Percentiles rank a stretch among this genome's conserved stretches.
These are phyloP conservation scores for Vanrija humicola DNA, from an alignment of 1,284 basidiomycete species.

Conservation along the genomic window DNA sequence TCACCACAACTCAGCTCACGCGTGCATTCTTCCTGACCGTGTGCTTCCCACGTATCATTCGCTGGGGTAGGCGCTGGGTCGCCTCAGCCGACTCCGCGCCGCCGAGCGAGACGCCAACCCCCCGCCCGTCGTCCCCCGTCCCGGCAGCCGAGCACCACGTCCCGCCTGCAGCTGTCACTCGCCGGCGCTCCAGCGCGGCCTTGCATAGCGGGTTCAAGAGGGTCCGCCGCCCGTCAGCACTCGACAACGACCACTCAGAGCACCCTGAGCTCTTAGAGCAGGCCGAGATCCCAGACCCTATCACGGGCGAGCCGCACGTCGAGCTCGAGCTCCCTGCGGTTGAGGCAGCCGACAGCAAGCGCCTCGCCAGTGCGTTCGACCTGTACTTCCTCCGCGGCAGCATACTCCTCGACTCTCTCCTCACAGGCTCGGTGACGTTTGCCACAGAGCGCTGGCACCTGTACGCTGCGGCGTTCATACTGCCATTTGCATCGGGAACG, in stretches of 20 bases:
- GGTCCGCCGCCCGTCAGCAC: background rate
- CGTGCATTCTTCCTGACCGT: conserved; percentile 39
- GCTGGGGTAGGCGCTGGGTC: conserved; percentile 22
- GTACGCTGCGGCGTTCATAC: conserved; percentile 34
- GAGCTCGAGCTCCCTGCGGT: conserved; percentile 10
- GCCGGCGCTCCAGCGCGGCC: background rate
- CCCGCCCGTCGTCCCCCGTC: too few relatives aligned
- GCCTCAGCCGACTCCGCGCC: background rate
- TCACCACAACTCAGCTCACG: conserved; percentile 24
- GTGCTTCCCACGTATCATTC: conserved; percentile 37
- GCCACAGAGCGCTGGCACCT: conserved; percentile 32
- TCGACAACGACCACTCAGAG: background rate
- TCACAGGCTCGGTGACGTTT: conserved; percentile 28
- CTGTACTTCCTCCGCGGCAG: conserved; percentile 36
- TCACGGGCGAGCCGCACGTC: conserved; percentile 11
- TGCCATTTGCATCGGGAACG: conserved; percentile 45
- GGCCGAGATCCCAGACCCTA: conserved; percentile 9
- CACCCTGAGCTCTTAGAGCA: conserved; percentile 17
- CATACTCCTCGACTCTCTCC: conserved; percentile 37
- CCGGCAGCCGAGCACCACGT: background rate
- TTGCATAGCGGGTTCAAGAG: background rate
- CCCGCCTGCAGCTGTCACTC: background rate
- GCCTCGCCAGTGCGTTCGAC: conserved; percentile 24
- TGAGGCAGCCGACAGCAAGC: conserved; percentile 12
- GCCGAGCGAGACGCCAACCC: background rate